A percentile compares a stretch with the other conserved stretches of the same genome.
phyloP scores from a whole-genome alignment of 345 rosid genomes.

The Melaleuca quinquenervia region DNA sequence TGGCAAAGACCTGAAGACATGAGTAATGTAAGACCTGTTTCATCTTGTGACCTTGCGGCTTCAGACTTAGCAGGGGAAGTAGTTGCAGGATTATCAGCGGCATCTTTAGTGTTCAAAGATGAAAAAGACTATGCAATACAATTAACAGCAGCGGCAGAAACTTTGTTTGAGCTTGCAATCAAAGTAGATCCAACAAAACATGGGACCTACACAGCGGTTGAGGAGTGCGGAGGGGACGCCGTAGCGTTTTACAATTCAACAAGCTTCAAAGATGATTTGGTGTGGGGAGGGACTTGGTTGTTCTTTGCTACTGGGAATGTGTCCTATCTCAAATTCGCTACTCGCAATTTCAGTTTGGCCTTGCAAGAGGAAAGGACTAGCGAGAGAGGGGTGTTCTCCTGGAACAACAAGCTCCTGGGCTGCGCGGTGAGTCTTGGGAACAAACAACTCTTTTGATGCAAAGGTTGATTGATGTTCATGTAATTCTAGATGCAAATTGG shows the following conservation, averaged over 20 bases:
- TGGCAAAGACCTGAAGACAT: conserved; percentile 72
- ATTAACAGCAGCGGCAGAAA: conserved; percentile 19
- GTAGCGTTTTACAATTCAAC: conserved; percentile 35
- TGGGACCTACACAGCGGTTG: conserved; percentile 16
- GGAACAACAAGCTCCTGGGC: conserved; percentile 54
- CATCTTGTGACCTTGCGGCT: conserved; percentile 24
- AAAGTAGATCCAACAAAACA: conserved; percentile 9
- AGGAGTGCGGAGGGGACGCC: conserved; percentile 37
- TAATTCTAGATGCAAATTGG: neutral
- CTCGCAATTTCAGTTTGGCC: conserved; percentile 22
- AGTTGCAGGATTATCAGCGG: conserved; percentile 42
- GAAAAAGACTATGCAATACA: conserved; percentile 12
- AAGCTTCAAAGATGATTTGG: conserved; percentile 37
- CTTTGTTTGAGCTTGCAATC: conserved; percentile 17
- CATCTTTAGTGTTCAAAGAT: conserved; percentile 45
- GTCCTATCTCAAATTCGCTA: conserved; percentile 34
- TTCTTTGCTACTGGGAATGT: conserved; percentile 45
- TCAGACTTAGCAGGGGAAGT: conserved; percentile 52
- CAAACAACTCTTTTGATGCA: neutral
- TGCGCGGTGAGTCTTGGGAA: conserved; percentile 20
- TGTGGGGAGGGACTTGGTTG: conserved; percentile 60
- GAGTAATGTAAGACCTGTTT: conserved; percentile 33
- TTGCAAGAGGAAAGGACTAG: conserved; percentile 14
- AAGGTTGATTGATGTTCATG: neutral
- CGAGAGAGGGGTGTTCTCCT: conserved; percentile 36